Evolutionary conservation across 257 asterid species (phyloP).

Genomic region (Nicotiana attenuata): DNA sequence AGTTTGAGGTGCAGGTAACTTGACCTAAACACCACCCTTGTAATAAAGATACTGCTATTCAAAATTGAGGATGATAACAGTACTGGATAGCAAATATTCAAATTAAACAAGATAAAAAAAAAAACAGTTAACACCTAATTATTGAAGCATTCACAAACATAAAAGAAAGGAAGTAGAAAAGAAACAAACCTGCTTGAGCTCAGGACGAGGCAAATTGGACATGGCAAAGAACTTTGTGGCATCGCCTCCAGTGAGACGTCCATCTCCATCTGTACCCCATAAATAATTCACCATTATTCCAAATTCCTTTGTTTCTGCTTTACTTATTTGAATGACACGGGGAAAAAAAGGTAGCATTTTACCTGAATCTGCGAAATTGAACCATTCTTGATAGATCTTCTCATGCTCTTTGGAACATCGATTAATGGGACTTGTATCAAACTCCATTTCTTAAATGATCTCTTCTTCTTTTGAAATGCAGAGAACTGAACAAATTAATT

Average conservation of each 20-base stretch:
- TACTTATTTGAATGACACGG: background rate
- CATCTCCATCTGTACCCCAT: conserved; percentile 69
- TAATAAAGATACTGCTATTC: no score
- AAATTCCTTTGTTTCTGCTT: background rate
- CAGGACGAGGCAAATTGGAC: conserved; percentile 81
- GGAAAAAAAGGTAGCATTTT: background rate
- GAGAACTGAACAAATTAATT: no score
- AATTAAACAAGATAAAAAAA: background rate
- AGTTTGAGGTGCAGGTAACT: background rate
- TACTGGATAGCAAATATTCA: background rate
- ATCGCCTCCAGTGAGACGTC: conserved; percentile 76
- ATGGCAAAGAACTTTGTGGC: conserved; percentile 83
- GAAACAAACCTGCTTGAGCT: conserved; percentile 74
- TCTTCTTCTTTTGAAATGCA: background rate
- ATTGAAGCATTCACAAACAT: background rate
- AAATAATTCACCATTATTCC: background rate
- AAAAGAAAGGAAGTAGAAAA: background rate
- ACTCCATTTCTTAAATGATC: conserved; percentile 48
- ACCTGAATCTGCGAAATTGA: conserved; percentile 81
- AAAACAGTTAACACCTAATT: background rate
- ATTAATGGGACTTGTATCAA: conserved; percentile 69
- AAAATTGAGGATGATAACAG: background rate
- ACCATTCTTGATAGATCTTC: conserved; percentile 84
- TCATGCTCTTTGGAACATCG: conserved; percentile 78
- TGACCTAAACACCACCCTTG: background rate